Evolutionary conservation across 2,329 filamentous ascomycete species (phyloP).

Genomic region (Aspergillus sp.): DNA sequence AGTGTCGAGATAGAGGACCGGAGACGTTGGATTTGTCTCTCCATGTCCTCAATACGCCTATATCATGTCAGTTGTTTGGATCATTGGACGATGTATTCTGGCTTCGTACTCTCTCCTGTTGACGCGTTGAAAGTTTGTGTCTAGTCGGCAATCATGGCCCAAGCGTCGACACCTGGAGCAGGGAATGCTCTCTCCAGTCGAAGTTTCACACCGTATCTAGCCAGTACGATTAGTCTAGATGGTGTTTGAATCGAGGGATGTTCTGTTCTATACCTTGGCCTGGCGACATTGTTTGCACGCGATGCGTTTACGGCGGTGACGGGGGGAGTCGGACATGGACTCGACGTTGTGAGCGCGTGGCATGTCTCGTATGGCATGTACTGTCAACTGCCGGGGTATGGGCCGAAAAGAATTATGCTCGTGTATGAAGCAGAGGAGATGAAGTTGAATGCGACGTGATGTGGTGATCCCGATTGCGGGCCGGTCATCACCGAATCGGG

Average conservation of each 20-base stretch:
- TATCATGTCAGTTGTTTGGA: not conserved
- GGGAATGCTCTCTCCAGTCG: not conserved
- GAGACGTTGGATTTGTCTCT: not conserved
- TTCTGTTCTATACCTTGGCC: conserved; percentile 1
- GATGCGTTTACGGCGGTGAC: conserved; percentile 2
- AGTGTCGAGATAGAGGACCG: not conserved
- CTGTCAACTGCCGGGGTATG: no score
- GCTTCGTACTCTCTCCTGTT: not conserved
- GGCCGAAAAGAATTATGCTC: no score
- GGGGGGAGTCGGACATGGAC: no score
- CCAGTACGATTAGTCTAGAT: not conserved
- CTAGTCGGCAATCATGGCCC: not conserved
- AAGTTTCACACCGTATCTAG: not conserved
- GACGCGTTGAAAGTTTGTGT: not conserved
- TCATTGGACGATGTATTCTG: not conserved
- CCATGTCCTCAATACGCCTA: not conserved
- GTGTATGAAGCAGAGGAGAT: no score
- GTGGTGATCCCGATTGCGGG: no score
- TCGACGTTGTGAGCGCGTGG: no score
- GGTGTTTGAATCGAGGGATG: not conserved
- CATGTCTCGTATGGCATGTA: no score
- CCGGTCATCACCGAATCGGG: no score
- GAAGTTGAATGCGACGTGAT: no score
- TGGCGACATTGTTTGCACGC: conserved; percentile 4
- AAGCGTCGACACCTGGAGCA: not conserved